phyloP scores from a whole-genome alignment of 1,284 basidiomycete species.

The Ceratobasidium theobromae region DNA sequence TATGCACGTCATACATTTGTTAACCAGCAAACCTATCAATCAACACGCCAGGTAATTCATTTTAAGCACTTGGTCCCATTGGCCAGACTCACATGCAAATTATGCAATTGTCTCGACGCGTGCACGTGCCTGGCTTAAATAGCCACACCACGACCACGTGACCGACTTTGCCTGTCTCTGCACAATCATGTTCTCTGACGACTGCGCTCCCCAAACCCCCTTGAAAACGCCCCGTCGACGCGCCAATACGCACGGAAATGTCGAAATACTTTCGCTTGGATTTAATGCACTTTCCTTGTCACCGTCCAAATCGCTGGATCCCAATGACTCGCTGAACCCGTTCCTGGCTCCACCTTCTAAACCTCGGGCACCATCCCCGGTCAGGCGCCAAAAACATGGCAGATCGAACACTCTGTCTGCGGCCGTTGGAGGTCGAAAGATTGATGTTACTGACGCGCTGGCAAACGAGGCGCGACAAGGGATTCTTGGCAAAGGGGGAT shows the following conservation, averaged over 20 bases:
- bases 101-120: no score
- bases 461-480: slow-evolving; percentile 63
- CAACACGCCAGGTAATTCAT: no score
- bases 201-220: slow-evolving; percentile 3
- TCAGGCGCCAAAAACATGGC: slow-evolving; percentile 14
- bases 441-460: slow-evolving; percentile 56
- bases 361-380: slow-evolving; percentile 20
- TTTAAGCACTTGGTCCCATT: no score
- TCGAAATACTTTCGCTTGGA: slow-evolving; percentile 28
- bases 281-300: slow-evolving; percentile 33
- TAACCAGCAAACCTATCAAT: no score
- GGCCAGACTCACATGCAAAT: no score
- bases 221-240: slow-evolving; percentile 26
- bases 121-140: background rate
- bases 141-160: slow-evolving; percentile 3
- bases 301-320: slow-evolving; percentile 28
- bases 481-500: slow-evolving; percentile 69
- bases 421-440: slow-evolving; percentile 40
- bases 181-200: slow-evolving; percentile 18
- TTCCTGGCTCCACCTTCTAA: slow-evolving; percentile 31
- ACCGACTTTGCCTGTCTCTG: background rate
- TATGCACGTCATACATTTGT: no score
- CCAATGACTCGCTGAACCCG: slow-evolving; percentile 29
- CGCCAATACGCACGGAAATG: slow-evolving; percentile 23
- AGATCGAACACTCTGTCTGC: slow-evolving; percentile 26